Base-by-base conservation (phyloP, 805 yeast genomes). In the Metschnikowia aberdeeniae region DNA sequence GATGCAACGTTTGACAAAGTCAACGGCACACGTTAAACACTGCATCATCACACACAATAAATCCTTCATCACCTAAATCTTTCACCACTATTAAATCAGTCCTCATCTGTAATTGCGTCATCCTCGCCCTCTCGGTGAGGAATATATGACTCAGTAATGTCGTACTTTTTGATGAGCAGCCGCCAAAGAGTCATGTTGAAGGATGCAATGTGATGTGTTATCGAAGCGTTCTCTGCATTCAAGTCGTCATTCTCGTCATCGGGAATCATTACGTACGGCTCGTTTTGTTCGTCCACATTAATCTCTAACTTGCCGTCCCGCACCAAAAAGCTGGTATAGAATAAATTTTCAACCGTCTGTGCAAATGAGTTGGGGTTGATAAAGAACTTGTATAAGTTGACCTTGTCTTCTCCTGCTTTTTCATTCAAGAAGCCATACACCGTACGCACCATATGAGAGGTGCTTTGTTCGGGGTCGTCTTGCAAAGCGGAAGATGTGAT, bases 341-440 rank as follows among this genome's bases (percentile, higher is more conserved):
- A 90, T 55, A 92, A 64, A 58, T 88, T 89, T 61, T 92, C 97
- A 2, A 90, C 82, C 1, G 89, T 77, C 59, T 84, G 89, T 1
- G 85, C 71, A 62, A 84, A 90, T 6, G 92, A 83, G 12, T 66
- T 50, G 0, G 97, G 96, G 59, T 92, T 82, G 14, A 90, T 68
- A 41, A 87, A 76, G 53, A 86, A 82, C 49, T 73, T 69, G 57
- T 79, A 87, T 37, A 89, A 67, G 44, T 79, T 78, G 7, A 89
- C 70, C 7, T 70, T 71, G 1, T 43, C 47, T 7, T 61, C 59
- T 35, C 64, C 68, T 14, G 59, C 50, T 17, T 53, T 58, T 6
- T 51, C 44, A 5, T 49, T 42, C 36, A 80, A 64, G 3, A 67
- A 59, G 36, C 64, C 62, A 59, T 67, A 85, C 35, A 84, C 77